Conservation (phyloP, 176 grass and related monocot species). For the Aegilops tauschii region DNA sequence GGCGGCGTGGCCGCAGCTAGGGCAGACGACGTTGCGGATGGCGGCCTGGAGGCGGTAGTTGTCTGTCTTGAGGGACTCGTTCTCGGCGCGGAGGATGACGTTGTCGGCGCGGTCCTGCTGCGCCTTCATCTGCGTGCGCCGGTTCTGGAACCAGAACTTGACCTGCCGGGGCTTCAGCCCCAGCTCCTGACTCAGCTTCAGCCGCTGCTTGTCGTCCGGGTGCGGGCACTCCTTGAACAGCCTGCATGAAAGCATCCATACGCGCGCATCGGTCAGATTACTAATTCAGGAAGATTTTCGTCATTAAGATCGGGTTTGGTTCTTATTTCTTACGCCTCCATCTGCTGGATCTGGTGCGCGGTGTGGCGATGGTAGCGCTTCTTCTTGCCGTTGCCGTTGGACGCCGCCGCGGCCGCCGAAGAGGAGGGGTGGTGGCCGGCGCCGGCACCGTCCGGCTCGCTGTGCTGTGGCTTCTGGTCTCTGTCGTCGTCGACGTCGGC, state of each 20-base stretch:
- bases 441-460: background rate
- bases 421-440: background rate
- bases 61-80: conserved; percentile 87
- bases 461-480: conserved; percentile 48
- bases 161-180: conserved; percentile 90
- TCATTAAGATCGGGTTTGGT: background rate
- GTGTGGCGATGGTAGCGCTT: conserved; percentile 99
- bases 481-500: conserved; percentile 67
- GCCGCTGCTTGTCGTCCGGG: conserved; percentile 96
- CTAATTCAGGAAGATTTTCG: background rate
- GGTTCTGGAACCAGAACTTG: conserved; percentile 99
- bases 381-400: conserved; percentile 54
- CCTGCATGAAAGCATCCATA: conserved; percentile 20
- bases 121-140: conserved; percentile 98
- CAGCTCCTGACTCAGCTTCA: conserved; percentile 95
- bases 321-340: conserved; percentile 73
- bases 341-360: conserved; percentile 96
- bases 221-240: conserved; percentile 98
- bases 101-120: conserved; percentile 95
- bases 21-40: conserved; percentile 87
- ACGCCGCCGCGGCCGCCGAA: background rate
- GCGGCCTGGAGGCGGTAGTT: conserved; percentile 90
- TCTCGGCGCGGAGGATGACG: conserved; percentile 75
- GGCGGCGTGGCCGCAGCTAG: conserved; percentile 84
- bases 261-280: background rate